phyloP scores from a whole-genome alignment of 345 rosid genomes.

The Pseudoturritis turrita region DNA sequence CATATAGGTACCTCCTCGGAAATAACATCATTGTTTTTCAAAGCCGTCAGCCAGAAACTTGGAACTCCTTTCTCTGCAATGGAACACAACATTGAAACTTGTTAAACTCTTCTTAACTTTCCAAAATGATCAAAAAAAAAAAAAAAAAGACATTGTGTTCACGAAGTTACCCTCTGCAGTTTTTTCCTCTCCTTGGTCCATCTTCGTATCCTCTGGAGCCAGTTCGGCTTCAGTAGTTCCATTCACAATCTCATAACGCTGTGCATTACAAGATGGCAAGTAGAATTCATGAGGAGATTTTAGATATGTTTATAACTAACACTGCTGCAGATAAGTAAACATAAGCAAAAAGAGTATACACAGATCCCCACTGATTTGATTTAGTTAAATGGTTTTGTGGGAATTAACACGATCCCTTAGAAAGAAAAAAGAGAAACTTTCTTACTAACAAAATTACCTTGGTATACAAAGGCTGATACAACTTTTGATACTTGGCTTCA shows the following conservation, averaged over 20 bases:
- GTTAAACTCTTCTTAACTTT: background rate
- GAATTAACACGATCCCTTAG: background rate
- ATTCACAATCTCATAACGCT: conserved; percentile 83
- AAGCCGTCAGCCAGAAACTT: conserved; percentile 75
- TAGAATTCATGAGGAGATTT: background rate
- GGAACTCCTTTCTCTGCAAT: conserved; percentile 88
- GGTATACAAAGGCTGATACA: conserved; percentile 71
- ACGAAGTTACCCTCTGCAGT: conserved; percentile 46
- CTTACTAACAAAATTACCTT: conserved; percentile 42
- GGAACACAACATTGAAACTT: background rate
- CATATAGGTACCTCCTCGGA: conserved; percentile 59
- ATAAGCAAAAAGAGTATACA: background rate
- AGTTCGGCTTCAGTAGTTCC: conserved; percentile 61
- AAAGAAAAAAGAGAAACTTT: too few species aligned
- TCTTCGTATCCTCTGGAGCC: conserved; percentile 36
- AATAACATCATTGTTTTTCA: conserved; percentile 79
- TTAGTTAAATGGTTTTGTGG: background rate
- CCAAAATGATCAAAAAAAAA: background rate
- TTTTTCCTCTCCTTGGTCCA: conserved; percentile 49
- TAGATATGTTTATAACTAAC: background rate
- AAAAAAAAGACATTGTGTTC: background rate
- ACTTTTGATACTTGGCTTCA: conserved; percentile 73
- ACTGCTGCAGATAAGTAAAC: background rate
- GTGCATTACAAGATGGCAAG: conserved; percentile 11
- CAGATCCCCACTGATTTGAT: background rate